phyloP scores from a whole-genome alignment of 2,329 filamentous ascomycete genomes.

The Trichoderma sp. region DNA sequence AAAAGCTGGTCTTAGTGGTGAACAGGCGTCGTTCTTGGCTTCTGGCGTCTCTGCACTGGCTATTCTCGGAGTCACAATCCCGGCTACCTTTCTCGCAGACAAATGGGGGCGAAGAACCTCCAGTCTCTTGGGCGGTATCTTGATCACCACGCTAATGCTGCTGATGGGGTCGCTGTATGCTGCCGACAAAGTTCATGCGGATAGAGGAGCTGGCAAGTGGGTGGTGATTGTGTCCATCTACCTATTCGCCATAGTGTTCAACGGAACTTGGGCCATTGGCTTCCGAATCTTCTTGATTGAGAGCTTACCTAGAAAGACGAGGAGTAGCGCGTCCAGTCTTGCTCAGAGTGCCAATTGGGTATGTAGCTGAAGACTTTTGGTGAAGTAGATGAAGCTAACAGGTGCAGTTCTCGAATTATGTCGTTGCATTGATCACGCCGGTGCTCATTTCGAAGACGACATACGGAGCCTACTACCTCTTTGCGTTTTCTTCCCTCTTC shows the following conservation, averaged over 20 bases:
- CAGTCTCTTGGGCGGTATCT: constrained; percentile 54
- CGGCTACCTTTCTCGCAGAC: constrained; percentile 57
- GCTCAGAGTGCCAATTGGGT: constrained; percentile 57
- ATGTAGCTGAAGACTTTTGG: constrained; percentile 15
- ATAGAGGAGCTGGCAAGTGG: constrained; percentile 47
- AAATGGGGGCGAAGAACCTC: constrained; percentile 57
- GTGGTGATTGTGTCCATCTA: constrained; percentile 55
- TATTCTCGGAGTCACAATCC: constrained; percentile 56
- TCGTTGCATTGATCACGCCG: constrained; percentile 49
- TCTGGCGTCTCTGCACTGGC: constrained; percentile 60
- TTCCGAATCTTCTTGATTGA: constrained; percentile 58
- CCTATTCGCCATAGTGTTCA: constrained; percentile 49
- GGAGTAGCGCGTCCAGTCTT: constrained; percentile 56
- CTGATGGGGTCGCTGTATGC: constrained; percentile 57
- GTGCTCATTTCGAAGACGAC: constrained; percentile 42
- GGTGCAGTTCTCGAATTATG: constrained; percentile 44
- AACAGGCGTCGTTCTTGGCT: constrained; percentile 57
- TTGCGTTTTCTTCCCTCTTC: constrained; percentile 43
- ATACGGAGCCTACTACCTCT: constrained; percentile 50
- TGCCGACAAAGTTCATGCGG: constrained; percentile 40
- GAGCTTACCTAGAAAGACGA: constrained; percentile 56
- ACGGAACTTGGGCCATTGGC: constrained; percentile 54
- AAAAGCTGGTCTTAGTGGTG: constrained; percentile 58
- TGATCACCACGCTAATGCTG: constrained; percentile 54
- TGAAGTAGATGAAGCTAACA: neutral